Conservation (phyloP, 2,329 filamentous ascomycete species). For the Penicillium brevicompactum region DNA sequence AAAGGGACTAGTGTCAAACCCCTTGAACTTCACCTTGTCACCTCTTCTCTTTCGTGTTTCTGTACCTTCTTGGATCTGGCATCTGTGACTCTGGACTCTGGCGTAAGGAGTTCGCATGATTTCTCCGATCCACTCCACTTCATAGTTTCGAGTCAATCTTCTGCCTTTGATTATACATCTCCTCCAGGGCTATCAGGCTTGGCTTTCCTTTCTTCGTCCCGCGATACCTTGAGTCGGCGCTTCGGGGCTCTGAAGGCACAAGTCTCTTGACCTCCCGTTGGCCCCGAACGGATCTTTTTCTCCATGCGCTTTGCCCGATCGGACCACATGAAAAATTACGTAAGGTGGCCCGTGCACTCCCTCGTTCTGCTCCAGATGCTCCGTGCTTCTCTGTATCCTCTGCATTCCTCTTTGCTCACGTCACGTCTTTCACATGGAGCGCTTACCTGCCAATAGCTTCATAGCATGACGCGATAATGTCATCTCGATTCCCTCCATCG, state of each 20-base stretch:
- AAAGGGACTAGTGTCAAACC: neutral
- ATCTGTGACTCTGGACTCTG: neutral
- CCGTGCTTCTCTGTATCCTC: slow-evolving; percentile 7
- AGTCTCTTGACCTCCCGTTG: too few relatives aligned
- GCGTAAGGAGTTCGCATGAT: slow-evolving; percentile 9
- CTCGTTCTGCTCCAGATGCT: slow-evolving; percentile 8
- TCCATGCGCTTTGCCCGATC: slow-evolving; percentile 9
- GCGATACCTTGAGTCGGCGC: too few relatives aligned
- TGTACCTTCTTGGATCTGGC: neutral
- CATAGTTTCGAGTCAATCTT: neutral
- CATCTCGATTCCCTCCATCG: slow-evolving; percentile 65
- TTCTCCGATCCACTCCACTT: slow-evolving; percentile 3
- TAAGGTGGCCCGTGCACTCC: slow-evolving; percentile 10
- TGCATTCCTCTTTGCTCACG: slow-evolving; percentile 5
- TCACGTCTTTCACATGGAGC: slow-evolving; percentile 3
- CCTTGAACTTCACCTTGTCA: neutral
- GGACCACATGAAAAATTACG: slow-evolving; percentile 1
- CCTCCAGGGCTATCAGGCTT: too few relatives aligned
- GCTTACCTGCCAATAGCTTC: slow-evolving; percentile 41
- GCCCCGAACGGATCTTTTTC: neutral
- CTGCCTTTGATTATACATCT: too few relatives aligned
- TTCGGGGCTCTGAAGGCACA: too few relatives aligned
- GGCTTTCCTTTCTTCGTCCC: too few relatives aligned
- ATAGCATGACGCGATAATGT: slow-evolving; percentile 49
- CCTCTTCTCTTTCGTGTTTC: neutral